phyloP scores from a whole-genome alignment of 2,329 filamentous ascomycete species.

The Geoglossum cookeanum region DNA sequence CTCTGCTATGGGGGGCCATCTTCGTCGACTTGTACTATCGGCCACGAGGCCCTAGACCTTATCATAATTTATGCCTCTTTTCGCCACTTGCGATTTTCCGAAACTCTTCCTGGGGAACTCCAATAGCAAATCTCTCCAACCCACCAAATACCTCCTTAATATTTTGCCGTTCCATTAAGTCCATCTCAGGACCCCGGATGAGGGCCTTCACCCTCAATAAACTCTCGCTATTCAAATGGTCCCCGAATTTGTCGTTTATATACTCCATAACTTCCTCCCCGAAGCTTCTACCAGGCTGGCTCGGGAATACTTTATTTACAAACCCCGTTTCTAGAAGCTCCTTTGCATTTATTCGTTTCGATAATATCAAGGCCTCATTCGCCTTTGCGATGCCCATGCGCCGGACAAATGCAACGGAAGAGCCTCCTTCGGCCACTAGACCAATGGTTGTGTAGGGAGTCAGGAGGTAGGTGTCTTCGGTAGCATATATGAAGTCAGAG shows the following conservation, averaged over 20 bases:
- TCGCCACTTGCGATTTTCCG: constrained; percentile 63
- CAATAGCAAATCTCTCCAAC: constrained; percentile 58
- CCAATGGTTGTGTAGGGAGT: constrained; percentile 84
- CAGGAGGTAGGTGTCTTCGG: constrained; percentile 64
- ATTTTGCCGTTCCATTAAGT: constrained; percentile 56
- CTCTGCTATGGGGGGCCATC: too few relatives aligned
- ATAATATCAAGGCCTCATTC: constrained; percentile 88
- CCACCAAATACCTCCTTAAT: constrained; percentile 74
- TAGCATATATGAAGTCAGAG: constrained; percentile 82
- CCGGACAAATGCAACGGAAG: constrained; percentile 58
- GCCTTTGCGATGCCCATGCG: constrained; percentile 64
- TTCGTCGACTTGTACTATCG: too few relatives aligned
- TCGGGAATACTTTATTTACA: constrained; percentile 63
- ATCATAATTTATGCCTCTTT: constrained; percentile 83
- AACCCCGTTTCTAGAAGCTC: constrained; percentile 64
- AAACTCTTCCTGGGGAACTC: constrained; percentile 79
- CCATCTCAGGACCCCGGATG: constrained; percentile 54
- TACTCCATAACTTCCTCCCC: constrained; percentile 52
- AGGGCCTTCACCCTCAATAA: constrained; percentile 70
- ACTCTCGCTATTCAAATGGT: constrained; percentile 62
- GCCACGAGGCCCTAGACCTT: neutral
- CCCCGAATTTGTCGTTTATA: constrained; percentile 62
- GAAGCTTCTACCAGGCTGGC: constrained; percentile 44
- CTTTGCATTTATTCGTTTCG: constrained; percentile 50
- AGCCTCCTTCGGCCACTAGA: constrained; percentile 74